Evolutionary conservation across 352 stramenopile genomes (phyloP), one percentile per base, ranked within the genome.

Genomic region (Pythium vanterpoolii): DNA sequence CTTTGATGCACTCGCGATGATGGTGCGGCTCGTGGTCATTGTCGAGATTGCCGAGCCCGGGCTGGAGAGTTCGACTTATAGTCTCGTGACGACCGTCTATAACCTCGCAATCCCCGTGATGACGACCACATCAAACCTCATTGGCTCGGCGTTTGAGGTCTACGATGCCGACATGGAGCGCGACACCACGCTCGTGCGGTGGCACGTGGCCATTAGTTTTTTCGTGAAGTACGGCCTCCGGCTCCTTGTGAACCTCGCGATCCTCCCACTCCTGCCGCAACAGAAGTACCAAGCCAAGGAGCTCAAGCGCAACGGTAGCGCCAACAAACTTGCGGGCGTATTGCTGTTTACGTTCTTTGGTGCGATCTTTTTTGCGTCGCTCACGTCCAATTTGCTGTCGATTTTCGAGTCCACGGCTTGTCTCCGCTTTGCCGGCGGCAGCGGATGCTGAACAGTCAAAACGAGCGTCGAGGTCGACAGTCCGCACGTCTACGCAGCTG

Each of bases 11-110:
- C 66, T 93, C 42, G 73, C 71, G 0, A 86, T 90, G 71, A 87
- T 93, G 54, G 71, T 92, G n/a, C 68, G 76, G 9, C 85, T 87
- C 51, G 72, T 88, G n/a, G 78, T 88, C 28, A 84, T 87, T 16
- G 75, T 94, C 24, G 76, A 94, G 56, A 87, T 94, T 47, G 77
- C 80, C 4, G 83, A 92, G 49, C 69, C 79, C 6, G 79, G 80
- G 1, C 77, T 83, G n/a, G 84, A 94, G 60, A 89, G 79, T 60
- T 83, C 79, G 23, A 89, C 79, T 5, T 94, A 94, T 57, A 77
- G 73, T 3, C 64, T 92, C 18, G 71, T 92, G 44, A 94, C 84
- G 46, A 90, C 82, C 1, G 74, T 87, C 13, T 79, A 83, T 72
- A 94, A 90, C 58, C 73, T 92, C 26, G 79, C 81, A 5, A 73